A percentile compares a stretch with the other conserved stretches of the same genome.
Conservation (phyloP, 768 basidiomycete genomes). For the Russula earlei region DNA sequence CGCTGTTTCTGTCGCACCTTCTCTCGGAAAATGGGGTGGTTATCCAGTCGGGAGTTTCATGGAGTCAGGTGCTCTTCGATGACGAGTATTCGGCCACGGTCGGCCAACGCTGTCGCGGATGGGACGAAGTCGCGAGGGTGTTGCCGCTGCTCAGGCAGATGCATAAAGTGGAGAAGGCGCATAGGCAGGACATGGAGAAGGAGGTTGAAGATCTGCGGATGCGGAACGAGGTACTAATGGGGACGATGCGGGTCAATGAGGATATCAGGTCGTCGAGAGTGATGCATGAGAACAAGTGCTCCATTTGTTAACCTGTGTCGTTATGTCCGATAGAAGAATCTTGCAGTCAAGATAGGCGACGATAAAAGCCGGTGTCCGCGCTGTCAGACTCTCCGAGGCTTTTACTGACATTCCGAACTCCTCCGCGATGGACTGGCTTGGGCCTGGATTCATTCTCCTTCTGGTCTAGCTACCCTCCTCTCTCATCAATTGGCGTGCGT, state of each 20-base stretch:
- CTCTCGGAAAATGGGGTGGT: constrained; percentile 8
- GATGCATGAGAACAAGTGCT: constrained; percentile 4
- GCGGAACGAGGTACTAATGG: constrained; percentile 19
- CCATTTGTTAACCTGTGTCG: constrained; percentile 1
- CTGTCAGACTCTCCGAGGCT: no score
- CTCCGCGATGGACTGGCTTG: no score
- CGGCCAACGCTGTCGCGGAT: neutral
- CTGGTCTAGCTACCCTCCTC: no score
- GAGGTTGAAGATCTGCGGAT: constrained; percentile 20
- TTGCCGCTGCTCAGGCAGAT: constrained; percentile 16
- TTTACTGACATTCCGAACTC: no score
- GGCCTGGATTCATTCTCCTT: no score
- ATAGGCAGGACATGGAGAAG: constrained; percentile 16
- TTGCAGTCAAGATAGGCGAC: neutral
- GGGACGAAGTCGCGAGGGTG: constrained; percentile 15
- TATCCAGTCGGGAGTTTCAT: constrained; percentile 11
- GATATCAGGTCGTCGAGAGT: neutral
- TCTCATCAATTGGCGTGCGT: no score
- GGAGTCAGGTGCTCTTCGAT: constrained; percentile 2
- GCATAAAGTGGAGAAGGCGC: constrained; percentile 12
- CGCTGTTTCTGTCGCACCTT: constrained; percentile 18
- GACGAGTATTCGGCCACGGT: neutral
- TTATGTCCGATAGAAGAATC: neutral
- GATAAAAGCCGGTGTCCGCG: no score
- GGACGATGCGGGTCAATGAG: constrained; percentile 1